Base-by-base conservation (phyloP, 2,329 filamentous ascomycete genomes). In the Neonectria punicea region DNA sequence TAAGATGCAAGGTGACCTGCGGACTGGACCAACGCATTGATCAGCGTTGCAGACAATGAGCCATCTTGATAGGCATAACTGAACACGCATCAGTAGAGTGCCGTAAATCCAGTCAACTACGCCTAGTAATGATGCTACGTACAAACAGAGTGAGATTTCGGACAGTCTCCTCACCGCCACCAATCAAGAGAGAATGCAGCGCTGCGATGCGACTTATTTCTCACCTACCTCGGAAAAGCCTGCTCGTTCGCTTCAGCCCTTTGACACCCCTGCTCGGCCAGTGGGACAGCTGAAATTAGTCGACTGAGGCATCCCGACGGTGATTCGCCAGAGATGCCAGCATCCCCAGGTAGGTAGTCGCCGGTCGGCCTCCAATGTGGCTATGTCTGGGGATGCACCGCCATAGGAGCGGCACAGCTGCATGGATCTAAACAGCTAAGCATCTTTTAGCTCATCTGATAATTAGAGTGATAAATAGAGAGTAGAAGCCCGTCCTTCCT, bases 211-310 rank as follows among this genome's bases (percentile, higher is more conserved):
- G 14, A 18, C 54, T 49, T 11, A 16, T 51, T 43, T 30, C 46
- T 51, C 56, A 51, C 56, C n/a, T 28, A 28, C 18, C n/a, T 13
- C 32, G 20, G 14, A n/a, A 11, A 22, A 25, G 20, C 32, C 44
- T 8, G 54, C 41, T 5, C 28, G 41, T 46, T 50, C 28, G 41
- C 56, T 50, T 34, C 56, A 58, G 57, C 49, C 46, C 57, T 44
- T 18, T 47, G 49, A 53, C 36, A 53, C 39, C 14, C 5, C 18
- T 25, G 16, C 13, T 18, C 9, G 49, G 49, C 7, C 54, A 34
- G n/a, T 36, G 25, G 6, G 14, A 50, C 28, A 34, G 49, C 58
- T 60, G 49, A 53, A 53, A 58, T 51, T 18, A 30, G 18, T 30
- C 30, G 50, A 30, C 18, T 53, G 49, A 60, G 47, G 3, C 49